These are phyloP conservation scores for Scleroderma citrinum DNA, from an alignment of 768 basidiomycete genomes.

Conservation along the genomic window DNA sequence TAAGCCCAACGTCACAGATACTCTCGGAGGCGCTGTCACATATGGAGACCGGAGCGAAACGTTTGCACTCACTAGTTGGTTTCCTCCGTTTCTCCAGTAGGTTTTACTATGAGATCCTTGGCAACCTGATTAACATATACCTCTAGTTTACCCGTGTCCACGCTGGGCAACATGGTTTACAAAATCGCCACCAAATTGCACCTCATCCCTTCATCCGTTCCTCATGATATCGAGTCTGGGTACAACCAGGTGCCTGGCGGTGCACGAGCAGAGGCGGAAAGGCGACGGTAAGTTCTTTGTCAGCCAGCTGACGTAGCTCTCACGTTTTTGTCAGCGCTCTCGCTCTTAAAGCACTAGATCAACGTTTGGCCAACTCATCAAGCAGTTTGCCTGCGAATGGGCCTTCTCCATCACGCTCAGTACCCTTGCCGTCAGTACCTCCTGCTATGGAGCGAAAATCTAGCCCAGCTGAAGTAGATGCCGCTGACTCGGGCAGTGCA, in stretches of 20 bases:
- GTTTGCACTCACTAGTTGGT: constrained; percentile 92
- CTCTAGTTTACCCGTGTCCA: constrained; percentile 62
- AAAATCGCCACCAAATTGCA: constrained; percentile 61
- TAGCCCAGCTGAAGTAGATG: constrained; percentile 16
- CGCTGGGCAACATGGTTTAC: constrained; percentile 63
- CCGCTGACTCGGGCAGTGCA: constrained; percentile 9
- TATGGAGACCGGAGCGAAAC: constrained; percentile 96
- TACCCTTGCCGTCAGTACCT: constrained; percentile 26
- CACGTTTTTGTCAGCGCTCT: constrained; percentile 60
- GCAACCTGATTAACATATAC: neutral
- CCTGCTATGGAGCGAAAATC: constrained; percentile 28
- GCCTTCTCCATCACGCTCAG: constrained; percentile 20
- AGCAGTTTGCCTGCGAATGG: constrained; percentile 25
- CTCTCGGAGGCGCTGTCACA: constrained; percentile 53
- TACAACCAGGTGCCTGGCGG: constrained; percentile 79
- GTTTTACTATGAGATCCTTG: constrained; percentile 27
- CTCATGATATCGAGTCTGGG: constrained; percentile 64
- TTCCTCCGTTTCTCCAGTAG: constrained; percentile 93
- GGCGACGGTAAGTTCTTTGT: constrained; percentile 62
- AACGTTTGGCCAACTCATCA: constrained; percentile 68
- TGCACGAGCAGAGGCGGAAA: constrained; percentile 93
- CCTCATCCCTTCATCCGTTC: constrained; percentile 58
- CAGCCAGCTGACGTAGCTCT: neutral
- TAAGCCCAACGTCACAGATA: constrained; percentile 74
- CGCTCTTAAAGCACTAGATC: constrained; percentile 95